Percentiles rank a stretch among this genome's conserved stretches.
Evolutionary conservation across 2,329 filamentous ascomycete genomes (phyloP).

Genomic region (Plenodomus tracheiphilus): DNA sequence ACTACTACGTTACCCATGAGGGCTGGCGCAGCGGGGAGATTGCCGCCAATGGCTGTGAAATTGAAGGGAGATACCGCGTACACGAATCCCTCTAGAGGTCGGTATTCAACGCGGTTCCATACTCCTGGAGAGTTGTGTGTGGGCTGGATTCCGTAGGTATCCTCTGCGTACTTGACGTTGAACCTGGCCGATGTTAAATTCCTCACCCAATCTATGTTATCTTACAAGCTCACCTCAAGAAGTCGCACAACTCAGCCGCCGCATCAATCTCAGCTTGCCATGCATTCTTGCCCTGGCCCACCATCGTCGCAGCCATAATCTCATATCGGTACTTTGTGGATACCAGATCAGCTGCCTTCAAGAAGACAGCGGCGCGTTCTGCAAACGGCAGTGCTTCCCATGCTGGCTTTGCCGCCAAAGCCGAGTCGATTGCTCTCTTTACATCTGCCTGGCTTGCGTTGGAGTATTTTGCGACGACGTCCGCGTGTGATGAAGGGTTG

Average conservation of each 20-base stretch:
- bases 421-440: conserved; percentile 76
- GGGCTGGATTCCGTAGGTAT: conserved; percentile 86
- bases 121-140: conserved; percentile 79
- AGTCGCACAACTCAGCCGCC: conserved; percentile 89
- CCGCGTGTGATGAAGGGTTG: conserved; percentile 80
- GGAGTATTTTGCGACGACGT: conserved; percentile 80
- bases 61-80: conserved; percentile 96
- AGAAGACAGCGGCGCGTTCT: conserved; percentile 88
- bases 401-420: conserved; percentile 78
- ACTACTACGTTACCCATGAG: conserved; percentile 92
- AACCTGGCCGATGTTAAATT: conserved; percentile 52
- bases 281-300: conserved; percentile 96
- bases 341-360: conserved; percentile 93
- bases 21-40: conserved; percentile 79
- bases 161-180: conserved; percentile 91
- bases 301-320: conserved; percentile 93
- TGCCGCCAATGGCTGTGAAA: conserved; percentile 93
- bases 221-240: conserved; percentile 62
- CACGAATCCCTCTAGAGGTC: conserved; percentile 90
- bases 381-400: conserved; percentile 89
- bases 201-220: conserved; percentile 14
- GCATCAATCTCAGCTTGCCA: conserved; percentile 99
- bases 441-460: conserved; percentile 79
- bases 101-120: conserved; percentile 90
- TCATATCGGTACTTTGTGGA: conserved; percentile 93